A percentile compares a stretch with the other conserved stretches of the same genome.
Conservation (phyloP, 225 moss, liverwort and hornwort species). For the Thuidium tamariscinum region DNA sequence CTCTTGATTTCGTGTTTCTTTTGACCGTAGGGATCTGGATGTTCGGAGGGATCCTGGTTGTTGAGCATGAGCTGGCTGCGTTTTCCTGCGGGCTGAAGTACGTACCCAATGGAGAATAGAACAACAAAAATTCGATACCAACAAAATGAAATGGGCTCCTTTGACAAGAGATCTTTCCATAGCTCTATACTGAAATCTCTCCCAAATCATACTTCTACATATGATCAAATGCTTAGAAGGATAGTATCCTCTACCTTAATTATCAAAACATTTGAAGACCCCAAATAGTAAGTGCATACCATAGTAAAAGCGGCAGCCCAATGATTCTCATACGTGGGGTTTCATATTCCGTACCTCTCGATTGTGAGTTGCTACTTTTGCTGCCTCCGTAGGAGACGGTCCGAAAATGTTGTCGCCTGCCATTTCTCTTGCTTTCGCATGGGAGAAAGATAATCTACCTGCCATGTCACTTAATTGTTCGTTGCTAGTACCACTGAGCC, state of each 20-base stretch:
- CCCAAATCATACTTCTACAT: not conserved
- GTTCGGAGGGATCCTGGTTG: conserved; percentile 9
- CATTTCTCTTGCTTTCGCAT: conserved; percentile 78
- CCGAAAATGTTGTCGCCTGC: conserved; percentile 95
- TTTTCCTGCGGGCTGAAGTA: conserved; percentile 73
- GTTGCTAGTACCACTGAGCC: conserved; percentile 37
- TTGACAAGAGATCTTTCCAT: not conserved
- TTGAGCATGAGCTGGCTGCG: conserved; percentile 59
- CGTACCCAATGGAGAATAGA: not conserved
- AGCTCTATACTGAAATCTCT: not conserved
- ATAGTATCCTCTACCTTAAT: not conserved
- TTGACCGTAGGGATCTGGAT: conserved; percentile 16
- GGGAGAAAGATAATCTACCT: conserved; percentile 56
- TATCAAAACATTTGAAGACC: not conserved
- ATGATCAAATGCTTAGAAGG: not conserved
- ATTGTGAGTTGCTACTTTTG: conserved; percentile 37
- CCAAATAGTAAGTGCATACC: not conserved
- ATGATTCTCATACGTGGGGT: not conserved
- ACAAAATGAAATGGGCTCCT: not conserved
- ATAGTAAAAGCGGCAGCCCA: not conserved
- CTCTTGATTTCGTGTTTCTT: conserved; percentile 74
- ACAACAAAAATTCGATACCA: not conserved
- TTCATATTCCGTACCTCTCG: conserved; percentile 62
- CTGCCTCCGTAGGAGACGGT: conserved; percentile 49
- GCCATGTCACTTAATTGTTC: conserved; percentile 56